Percentiles rank a stretch among this genome's conserved stretches.
phyloP scores from a whole-genome alignment of 2,329 filamentous ascomycete genomes.

The Calonectria henricotiae region DNA sequence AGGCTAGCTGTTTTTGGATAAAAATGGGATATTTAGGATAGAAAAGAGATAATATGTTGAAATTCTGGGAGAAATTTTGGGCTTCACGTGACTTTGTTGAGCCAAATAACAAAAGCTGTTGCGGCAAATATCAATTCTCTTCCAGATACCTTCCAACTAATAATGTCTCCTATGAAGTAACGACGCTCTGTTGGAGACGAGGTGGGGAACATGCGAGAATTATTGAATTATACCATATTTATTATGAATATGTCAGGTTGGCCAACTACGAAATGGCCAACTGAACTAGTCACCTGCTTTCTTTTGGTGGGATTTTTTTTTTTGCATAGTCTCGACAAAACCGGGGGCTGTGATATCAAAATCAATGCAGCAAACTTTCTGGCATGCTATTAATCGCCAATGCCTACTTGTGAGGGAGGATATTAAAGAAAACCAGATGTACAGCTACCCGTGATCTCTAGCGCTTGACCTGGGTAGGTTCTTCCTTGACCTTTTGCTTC shows the following conservation, averaged over 20 bases:
- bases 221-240: neutral
- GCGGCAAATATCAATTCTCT: no score
- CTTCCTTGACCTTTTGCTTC: constrained; percentile 50
- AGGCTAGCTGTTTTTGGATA: no score
- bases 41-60: no score
- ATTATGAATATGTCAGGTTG: constrained; percentile 13
- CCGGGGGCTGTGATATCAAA: neutral
- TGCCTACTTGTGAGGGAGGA: neutral
- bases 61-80: no score
- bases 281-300: neutral
- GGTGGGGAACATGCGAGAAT: neutral
- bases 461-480: constrained; percentile 44
- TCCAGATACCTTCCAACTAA: neutral
- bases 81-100: no score
- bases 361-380: neutral
- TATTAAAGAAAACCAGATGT: neutral
- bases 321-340: neutral
- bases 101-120: no score
- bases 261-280: neutral
- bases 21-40: no score
- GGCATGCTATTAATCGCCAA: neutral
- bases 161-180: neutral
- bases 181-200: neutral
- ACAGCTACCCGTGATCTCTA: neutral
- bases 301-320: neutral